Evolutionary conservation across 2,329 filamentous ascomycete species (phyloP), one percentile per base, ranked within the genome.

Genomic region (Mollisiaceae sp.): DNA sequence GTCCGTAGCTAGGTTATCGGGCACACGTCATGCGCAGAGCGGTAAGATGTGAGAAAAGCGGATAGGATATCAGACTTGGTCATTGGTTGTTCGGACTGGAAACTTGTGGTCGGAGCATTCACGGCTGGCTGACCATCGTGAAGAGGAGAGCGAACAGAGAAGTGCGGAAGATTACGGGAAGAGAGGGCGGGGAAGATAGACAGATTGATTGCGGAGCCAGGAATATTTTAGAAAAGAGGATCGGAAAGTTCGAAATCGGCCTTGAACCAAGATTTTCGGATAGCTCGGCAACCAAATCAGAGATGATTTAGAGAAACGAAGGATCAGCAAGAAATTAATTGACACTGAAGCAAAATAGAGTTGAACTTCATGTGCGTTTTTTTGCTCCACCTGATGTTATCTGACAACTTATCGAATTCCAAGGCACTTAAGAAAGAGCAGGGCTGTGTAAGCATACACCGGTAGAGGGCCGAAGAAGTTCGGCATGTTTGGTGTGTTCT

Each of bases 161-260:
- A 43, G 38, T 41, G 12, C 38, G 38, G 38, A 41, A 18, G 38
- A 41, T 41, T 9, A 41, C 38, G 38, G 38, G 38, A 41, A 11
- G 38, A 41, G 38, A 3, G 2, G 3, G 38, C 38, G 15, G 9
- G 38, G 38, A 41, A 41, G 38, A 11, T 3, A 18, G 38, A n/a
- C n/a, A 41, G 38, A 41, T 3, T 4, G 15, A 20, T 18, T 18
- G 43, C 43, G 11, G 4, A 12, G 15, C 3, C 8, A 50, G 22
- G 45, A 50, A 24, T 22, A n/a, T 50, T 50, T n/a, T 50, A 50
- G 45, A 50, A 50, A 50, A 11, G 24, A 50, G 45, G n/a, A 50
- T 24, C 43, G n/a, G 45, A 47, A n/a, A n/a, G 5, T 47, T 32
- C 3, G 43, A 20, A 47, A 20, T 20, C 20, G 20, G n/a, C n/a